Conservation (phyloP, 2,329 filamentous ascomycete species). For the Phoma sp. region DNA sequence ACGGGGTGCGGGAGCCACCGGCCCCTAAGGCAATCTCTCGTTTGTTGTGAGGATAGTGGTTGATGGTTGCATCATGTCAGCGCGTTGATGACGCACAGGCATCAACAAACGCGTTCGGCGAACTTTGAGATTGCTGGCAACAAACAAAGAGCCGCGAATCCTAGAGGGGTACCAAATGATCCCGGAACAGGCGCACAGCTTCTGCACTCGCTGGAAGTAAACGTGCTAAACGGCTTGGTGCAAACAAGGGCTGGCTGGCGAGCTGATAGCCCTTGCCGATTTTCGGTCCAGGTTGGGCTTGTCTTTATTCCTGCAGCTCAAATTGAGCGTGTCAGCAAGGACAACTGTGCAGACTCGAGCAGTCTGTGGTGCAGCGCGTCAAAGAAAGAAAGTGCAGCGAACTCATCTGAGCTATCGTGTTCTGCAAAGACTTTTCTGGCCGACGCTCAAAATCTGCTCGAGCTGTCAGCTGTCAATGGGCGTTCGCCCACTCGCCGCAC, state of each 20-base stretch:
- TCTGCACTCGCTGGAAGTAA: not conserved
- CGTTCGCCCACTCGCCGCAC: conserved; percentile 5
- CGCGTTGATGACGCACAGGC: conserved; percentile 17
- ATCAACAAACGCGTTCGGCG: conserved; percentile 20
- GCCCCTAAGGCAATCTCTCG: not conserved
- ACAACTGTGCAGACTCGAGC: not conserved
- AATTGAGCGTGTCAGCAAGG: not conserved
- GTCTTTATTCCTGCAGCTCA: not conserved
- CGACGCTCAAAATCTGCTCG: not conserved
- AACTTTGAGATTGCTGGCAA: conserved; percentile 12
- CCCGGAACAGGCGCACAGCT: conserved; percentile 1
- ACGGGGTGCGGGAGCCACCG: too few species aligned
- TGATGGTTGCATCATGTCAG: conserved; percentile 17
- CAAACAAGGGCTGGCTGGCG: conserved; percentile 2
- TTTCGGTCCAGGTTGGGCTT: conserved; percentile 4
- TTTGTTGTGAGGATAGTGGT: not conserved
- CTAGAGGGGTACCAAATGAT: conserved; percentile 2
- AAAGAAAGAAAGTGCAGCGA: conserved; percentile 10
- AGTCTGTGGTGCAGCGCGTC: not conserved
- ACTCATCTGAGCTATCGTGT: not conserved
- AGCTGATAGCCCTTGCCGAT: not conserved
- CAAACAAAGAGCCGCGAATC: conserved; percentile 10
- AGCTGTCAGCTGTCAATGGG: conserved; percentile 6
- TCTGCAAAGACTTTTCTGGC: not conserved
- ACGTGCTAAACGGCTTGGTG: not conserved